Percentiles rank a stretch among this genome's conserved stretches.
phyloP scores from a whole-genome alignment of 305 asterid genomes.

The Fraxinus dipetala region DNA sequence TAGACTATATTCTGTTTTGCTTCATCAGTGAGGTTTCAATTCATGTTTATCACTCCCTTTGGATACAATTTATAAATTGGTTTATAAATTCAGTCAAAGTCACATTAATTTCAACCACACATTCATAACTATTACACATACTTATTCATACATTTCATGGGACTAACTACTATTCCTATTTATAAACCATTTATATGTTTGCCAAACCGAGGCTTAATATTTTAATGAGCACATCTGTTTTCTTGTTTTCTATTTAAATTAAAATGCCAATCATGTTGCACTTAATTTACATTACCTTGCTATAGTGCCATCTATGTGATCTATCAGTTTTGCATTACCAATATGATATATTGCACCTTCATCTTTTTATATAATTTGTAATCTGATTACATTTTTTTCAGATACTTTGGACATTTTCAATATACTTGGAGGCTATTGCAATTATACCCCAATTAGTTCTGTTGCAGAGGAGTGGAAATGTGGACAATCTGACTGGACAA shows the following conservation, averaged over 20 bases:
- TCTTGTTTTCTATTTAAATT: not conserved
- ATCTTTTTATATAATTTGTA: not conserved
- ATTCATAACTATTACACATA: not conserved
- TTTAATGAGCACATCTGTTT: not conserved
- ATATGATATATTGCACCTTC: not conserved
- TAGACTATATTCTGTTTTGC: not conserved
- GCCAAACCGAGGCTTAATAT: not conserved
- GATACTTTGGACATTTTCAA: slow-evolving; percentile 91
- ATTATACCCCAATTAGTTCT: slow-evolving; percentile 91
- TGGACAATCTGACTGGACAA: slow-evolving; percentile 93
- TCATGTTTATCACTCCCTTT: not conserved
- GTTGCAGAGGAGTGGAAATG: slow-evolving; percentile 94
- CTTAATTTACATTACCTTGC: not conserved
- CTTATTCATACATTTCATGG: not conserved
- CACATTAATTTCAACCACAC: not conserved
- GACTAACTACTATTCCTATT: not conserved
- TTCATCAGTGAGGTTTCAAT: not conserved
- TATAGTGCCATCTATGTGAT: not conserved
- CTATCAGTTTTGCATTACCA: not conserved
- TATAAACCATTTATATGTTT: not conserved
- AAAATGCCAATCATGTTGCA: not conserved
- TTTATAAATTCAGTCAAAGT: not conserved
- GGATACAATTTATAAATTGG: not conserved
- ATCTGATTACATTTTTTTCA: slow-evolving; percentile 27
- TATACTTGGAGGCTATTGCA: slow-evolving; percentile 94